Percentiles rank a stretch among this genome's conserved stretches.
These are phyloP conservation scores for Penicillium sp. DNA, from an alignment of 2,329 filamentous ascomycete species.

Conservation along the genomic window DNA sequence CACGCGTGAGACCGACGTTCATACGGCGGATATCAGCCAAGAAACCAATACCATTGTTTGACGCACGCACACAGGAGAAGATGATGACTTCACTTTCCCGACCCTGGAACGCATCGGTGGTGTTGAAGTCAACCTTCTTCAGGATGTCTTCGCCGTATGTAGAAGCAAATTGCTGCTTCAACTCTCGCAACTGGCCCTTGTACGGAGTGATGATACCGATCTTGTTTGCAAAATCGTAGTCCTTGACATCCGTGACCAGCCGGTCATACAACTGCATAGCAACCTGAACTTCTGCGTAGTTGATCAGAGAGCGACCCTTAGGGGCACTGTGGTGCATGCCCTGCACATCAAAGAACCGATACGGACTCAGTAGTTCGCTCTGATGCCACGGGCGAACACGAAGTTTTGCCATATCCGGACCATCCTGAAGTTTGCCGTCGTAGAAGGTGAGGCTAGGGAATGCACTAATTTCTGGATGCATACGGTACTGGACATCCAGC, in stretches of 20 bases:
- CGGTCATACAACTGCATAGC: constrained; percentile 83
- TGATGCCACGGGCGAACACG: constrained; percentile 83
- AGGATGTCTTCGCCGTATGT: constrained; percentile 74
- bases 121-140: constrained; percentile 92
- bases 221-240: constrained; percentile 73
- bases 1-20: constrained; percentile 97
- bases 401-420: constrained; percentile 75
- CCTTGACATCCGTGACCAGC: constrained; percentile 70
- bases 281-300: constrained; percentile 81
- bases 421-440: constrained; percentile 82
- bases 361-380: constrained; percentile 79
- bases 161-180: constrained; percentile 72
- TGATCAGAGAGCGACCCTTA: constrained; percentile 86
- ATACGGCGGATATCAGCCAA: constrained; percentile 97
- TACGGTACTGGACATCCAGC: constrained; percentile 97
- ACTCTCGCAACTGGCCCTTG: constrained; percentile 83
- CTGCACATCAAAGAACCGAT: constrained; percentile 95
- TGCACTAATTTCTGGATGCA: constrained; percentile 94
- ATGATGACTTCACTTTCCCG: constrained; percentile 98
- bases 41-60: constrained; percentile 93
- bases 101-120: constrained; percentile 96
- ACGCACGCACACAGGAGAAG: constrained; percentile 96
- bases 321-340: constrained; percentile 81
- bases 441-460: constrained; percentile 95
- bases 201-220: constrained; percentile 98